phyloP scores from a whole-genome alignment of 306 rosid genomes.

The Cercis canadensis region DNA sequence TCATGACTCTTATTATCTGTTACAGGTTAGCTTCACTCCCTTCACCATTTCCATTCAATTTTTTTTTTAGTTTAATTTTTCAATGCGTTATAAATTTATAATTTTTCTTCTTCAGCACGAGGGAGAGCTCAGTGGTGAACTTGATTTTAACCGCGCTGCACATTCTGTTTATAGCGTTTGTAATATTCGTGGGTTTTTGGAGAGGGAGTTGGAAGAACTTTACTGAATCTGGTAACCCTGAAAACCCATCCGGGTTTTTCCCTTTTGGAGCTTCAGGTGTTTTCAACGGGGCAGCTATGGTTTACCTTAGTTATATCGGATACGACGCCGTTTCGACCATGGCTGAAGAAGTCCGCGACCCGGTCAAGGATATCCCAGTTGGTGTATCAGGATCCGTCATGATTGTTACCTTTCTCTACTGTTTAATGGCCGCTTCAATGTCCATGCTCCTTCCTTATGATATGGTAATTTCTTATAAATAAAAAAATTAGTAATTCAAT shows the following conservation, averaged over 20 bases:
- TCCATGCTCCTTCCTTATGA: conserved; percentile 89
- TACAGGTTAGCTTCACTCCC: no score
- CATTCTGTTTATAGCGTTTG: conserved; percentile 69
- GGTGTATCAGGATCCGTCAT: conserved; percentile 88
- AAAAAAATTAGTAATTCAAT: no score
- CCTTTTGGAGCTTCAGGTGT: conserved; percentile 76
- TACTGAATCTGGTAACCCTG: conserved; percentile 60
- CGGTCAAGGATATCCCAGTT: conserved; percentile 82
- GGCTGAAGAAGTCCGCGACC: conserved; percentile 87
- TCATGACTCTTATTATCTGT: conserved; percentile 74
- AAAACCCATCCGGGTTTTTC: conserved; percentile 66
- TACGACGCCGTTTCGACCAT: conserved; percentile 97
- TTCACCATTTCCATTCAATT: no score
- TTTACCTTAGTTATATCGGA: conserved; percentile 84
- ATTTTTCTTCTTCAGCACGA: conserved; percentile 53
- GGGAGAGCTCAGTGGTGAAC: conserved; percentile 84
- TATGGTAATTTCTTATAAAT: conserved; percentile 44
- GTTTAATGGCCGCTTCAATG: conserved; percentile 95
- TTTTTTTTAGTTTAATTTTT: no score
- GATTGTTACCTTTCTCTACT: conserved; percentile 76
- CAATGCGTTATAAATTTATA: no score
- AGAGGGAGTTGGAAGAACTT: conserved; percentile 81
- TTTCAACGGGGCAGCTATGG: conserved; percentile 78
- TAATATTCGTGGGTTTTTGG: conserved; percentile 71
- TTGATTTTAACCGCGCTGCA: conserved; percentile 81